These are phyloP conservation scores for Aspergillus sp. DNA, from an alignment of 2,329 filamentous ascomycete species.

Conservation along the genomic window DNA sequence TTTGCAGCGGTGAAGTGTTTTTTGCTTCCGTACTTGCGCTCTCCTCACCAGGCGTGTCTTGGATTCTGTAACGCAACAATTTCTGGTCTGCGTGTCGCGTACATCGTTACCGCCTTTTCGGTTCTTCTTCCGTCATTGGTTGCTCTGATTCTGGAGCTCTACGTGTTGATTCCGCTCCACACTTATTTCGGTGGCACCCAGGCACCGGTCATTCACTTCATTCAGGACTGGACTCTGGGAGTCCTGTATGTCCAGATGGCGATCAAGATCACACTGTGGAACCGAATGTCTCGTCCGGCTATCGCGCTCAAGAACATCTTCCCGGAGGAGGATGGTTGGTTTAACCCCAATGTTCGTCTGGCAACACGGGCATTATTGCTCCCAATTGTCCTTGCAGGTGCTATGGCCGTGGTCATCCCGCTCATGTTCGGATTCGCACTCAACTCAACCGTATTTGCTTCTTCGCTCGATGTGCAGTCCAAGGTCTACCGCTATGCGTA, in stretches of 20 bases:
- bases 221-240: slow-evolving; percentile 91
- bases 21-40: slow-evolving; percentile 21
- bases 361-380: slow-evolving; percentile 83
- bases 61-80: slow-evolving; percentile 12
- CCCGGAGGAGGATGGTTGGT: slow-evolving; percentile 56
- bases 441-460: slow-evolving; percentile 38
- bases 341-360: slow-evolving; percentile 69
- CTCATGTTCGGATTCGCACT: slow-evolving; percentile 51
- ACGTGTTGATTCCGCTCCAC: slow-evolving; percentile 78
- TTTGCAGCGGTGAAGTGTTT: slow-evolving; percentile 17
- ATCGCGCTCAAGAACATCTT: slow-evolving; percentile 68
- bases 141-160: slow-evolving; percentile 76
- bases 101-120: slow-evolving; percentile 67
- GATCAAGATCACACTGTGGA: slow-evolving; percentile 60
- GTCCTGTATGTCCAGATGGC: slow-evolving; percentile 82
- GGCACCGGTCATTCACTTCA: slow-evolving; percentile 59
- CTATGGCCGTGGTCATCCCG: slow-evolving; percentile 58
- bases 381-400: slow-evolving; percentile 59
- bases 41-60: slow-evolving; percentile 22
- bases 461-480: slow-evolving; percentile 25
- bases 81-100: slow-evolving; percentile 52
- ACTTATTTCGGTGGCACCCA: slow-evolving; percentile 55
- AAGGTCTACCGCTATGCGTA: slow-evolving; percentile 64
- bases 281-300: slow-evolving; percentile 64
- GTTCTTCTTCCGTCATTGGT: slow-evolving; percentile 76